Base-by-base conservation (phyloP, 345 rosid species). In the Acer campestre region DNA sequence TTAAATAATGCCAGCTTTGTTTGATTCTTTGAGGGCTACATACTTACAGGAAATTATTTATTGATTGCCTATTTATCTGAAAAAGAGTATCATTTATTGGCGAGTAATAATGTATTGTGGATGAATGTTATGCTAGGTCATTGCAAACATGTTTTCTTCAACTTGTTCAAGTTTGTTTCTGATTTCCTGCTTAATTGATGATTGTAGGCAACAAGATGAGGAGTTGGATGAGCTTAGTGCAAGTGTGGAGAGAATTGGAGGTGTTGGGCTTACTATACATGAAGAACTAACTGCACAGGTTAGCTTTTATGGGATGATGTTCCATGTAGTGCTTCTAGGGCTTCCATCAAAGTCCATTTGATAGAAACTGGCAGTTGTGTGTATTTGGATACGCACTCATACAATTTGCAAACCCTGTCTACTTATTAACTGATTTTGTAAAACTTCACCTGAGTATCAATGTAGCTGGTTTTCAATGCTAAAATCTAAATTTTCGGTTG, bases 241-340 rank as follows among this genome's bases (percentile, higher is more conserved):
- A 29, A 96, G 98, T 68, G 98, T 96, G 80, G 87, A 89, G 87
- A 89, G 98, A 80, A 90, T 94, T 68, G 99, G 99, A 53, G 94
- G 94, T 68, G 97, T 96, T 76, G 98, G 99, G 68, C 95, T 94
- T 66, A 96, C 98, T 64, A 97, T 97, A 84, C 98, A 90, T 12
- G 99, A 96, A n/a, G 99, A 96, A 76, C 98, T 96, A 55, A 82
- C 83, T 79, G 89, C 95, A 63, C 99, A 94, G 89, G 99, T 93
- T 56, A 64, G 85, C 40, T 76, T 64, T 55, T 77, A 51, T 67
- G 42, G 42, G 35, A 69, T 75, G 6, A 59, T 77, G 61, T 51
- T 51, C 13, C 29, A 31, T 55, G 27, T 10, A 8, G 2, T 59
- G 58, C 67, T 4, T 77, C 72, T 46, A 22, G 3, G 64, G 27